These are phyloP conservation scores for Abelmoschus esculentus DNA, from an alignment of 345 rosid genomes.

Conservation along the genomic window DNA sequence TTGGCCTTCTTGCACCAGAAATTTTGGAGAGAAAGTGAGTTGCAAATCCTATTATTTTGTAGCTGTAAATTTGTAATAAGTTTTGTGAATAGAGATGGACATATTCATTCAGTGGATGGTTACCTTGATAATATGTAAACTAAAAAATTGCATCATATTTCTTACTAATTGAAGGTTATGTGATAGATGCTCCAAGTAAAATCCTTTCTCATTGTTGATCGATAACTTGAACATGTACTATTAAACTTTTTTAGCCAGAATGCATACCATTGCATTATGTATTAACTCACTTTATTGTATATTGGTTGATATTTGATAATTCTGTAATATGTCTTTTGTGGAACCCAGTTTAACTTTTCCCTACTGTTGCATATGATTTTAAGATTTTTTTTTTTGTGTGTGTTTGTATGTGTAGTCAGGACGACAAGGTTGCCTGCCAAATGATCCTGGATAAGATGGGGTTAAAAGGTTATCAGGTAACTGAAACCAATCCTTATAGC, in stretches of 20 bases:
- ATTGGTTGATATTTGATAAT: background rate
- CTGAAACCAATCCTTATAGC: background rate
- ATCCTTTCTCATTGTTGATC: background rate
- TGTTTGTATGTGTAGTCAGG: slow-evolving; percentile 45
- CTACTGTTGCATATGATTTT: background rate
- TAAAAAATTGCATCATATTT: background rate
- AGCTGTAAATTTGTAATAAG: background rate
- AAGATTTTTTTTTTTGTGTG: background rate
- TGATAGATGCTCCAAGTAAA: too few species aligned
- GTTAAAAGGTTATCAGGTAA: slow-evolving; percentile 93
- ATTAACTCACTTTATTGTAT: background rate
- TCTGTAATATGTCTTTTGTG: background rate
- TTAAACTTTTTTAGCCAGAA: background rate
- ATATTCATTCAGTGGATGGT: background rate
- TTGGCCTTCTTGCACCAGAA: slow-evolving; percentile 64
- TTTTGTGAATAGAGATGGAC: background rate
- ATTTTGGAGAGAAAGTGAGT: slow-evolving; percentile 71
- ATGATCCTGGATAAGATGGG: slow-evolving; percentile 93
- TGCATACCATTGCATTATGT: background rate
- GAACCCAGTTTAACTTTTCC: background rate
- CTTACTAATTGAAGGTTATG: background rate
- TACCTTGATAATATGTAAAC: background rate
- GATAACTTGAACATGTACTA: background rate
- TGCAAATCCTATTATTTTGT: background rate
- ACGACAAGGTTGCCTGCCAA: slow-evolving; percentile 88